Evolutionary conservation across 805 yeast genomes (phyloP), one percentile per base, ranked within the genome.

Genomic region (Wickerhamia fluorescens): DNA sequence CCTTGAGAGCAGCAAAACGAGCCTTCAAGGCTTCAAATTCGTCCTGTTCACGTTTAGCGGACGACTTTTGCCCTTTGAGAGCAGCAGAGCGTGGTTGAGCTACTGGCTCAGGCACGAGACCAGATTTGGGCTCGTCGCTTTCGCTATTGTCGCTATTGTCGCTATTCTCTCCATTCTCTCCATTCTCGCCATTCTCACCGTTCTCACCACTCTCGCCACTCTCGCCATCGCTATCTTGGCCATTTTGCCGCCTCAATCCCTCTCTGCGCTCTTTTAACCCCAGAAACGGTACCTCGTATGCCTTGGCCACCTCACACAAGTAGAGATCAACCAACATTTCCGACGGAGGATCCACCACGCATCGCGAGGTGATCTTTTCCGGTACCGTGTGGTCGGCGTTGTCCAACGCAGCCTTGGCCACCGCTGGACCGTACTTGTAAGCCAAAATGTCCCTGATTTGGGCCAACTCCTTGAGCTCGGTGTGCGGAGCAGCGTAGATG

Each of bases 271-370:
- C 51, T 16, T 30, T 29, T 33, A 75, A 49, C 9, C 75, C 78
- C 18, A 84, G 75, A 44, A 75, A 87, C 1, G 86, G 81, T 0
- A 78, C 92, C 14, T 69, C 67, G 45, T 87, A 86, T 0, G 94
- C 82, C 29, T 65, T 65, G 1, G 95, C 94, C 36, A 86, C 86
- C 46, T 86, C 96, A 30, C 70, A 61, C 37, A 87, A 59, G 44
- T 87, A 87, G 35, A 82, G 53, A 10, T 68, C 65, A 1, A 86
- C 92, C 31, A 86, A 61, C 14, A 67, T 74, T 24, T 63, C 67
- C 4, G 68, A 52, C 1, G 95, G 95, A 4, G 92, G 75, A 30
- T 70, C 73, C 3, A 78, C 71, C 11, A 70, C 61, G 34, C 92
- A 77, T 37, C 87, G 58, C 24, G 66, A 66, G 10, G 69, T 42